Conservation (phyloP, 306 rosid genomes). For the Pyrus bretschneideri region DNA sequence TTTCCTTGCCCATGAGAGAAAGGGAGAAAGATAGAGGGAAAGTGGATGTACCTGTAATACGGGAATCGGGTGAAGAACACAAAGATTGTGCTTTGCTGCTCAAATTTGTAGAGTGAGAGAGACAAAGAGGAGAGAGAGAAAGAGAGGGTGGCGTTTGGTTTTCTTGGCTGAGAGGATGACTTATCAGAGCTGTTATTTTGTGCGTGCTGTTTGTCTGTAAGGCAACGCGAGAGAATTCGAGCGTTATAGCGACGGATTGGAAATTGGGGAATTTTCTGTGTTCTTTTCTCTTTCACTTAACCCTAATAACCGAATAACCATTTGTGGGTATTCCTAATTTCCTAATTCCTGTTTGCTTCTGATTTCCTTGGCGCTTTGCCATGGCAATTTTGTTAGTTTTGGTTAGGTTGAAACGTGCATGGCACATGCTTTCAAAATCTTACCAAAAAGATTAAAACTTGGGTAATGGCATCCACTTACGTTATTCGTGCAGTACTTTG, state of each 20-base stretch:
- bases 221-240: not conserved
- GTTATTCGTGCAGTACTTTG: not conserved
- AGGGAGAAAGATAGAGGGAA: not conserved
- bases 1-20: not conserved
- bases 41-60: constrained; percentile 31
- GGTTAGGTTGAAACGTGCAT: not conserved
- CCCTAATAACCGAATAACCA: not conserved
- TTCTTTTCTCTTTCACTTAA: not conserved
- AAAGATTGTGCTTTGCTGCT: constrained; percentile 14
- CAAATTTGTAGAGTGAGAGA: not conserved
- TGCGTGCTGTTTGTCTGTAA: not conserved
- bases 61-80: constrained; percentile 16
- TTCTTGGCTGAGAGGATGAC: constrained; percentile 4
- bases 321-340: constrained; percentile 10
- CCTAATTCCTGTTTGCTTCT: not conserved
- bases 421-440: not conserved
- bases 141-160: constrained; percentile 8
- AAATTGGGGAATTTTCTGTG: not conserved
- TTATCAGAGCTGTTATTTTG: constrained; percentile 4
- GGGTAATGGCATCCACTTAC: not conserved
- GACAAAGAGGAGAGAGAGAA: not conserved
- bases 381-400: constrained; percentile 12
- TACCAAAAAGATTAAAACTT: not conserved
- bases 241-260: not conserved
- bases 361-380: not conserved